phyloP scores from a whole-genome alignment of 352 stramenopile species.

The Pythium vanterpoolii region DNA sequence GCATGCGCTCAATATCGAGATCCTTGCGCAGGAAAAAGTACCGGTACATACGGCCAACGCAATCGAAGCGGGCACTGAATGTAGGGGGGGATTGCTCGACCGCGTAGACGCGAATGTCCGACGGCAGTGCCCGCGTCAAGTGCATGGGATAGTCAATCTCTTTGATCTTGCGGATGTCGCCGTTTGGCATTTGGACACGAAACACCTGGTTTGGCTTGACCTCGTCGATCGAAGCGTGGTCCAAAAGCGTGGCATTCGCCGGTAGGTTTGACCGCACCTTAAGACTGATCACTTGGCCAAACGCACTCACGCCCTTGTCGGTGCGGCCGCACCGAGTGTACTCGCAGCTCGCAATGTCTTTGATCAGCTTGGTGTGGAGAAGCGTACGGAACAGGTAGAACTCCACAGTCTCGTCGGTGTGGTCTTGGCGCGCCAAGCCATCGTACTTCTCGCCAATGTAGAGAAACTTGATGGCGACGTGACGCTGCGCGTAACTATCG shows the following conservation, averaged over 20 bases:
- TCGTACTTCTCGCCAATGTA: slow-evolving; percentile 88
- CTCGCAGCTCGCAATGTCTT: slow-evolving; percentile 63
- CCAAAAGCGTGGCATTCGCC: slow-evolving; percentile 54
- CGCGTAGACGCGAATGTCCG: slow-evolving; percentile 80
- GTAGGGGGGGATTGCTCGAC: slow-evolving; percentile 81
- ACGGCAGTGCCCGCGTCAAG: slow-evolving; percentile 95
- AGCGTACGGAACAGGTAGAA: slow-evolving; percentile 93
- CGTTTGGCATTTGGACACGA: slow-evolving; percentile 49
- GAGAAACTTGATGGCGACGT: slow-evolving; percentile 80
- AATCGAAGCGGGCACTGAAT: slow-evolving; percentile 96
- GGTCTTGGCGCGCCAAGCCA: slow-evolving; percentile 85
- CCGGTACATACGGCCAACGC: slow-evolving; percentile 92
- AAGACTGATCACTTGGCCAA: slow-evolving; percentile 75
- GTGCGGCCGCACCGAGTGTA: slow-evolving; percentile 98
- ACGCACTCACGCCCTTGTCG: slow-evolving; percentile 93
- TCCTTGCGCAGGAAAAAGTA: slow-evolving; percentile 94
- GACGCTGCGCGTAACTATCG: slow-evolving; percentile 69
- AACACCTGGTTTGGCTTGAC: slow-evolving; percentile 60
- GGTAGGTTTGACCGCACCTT: slow-evolving; percentile 77
- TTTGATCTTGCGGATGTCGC: slow-evolving; percentile 64
- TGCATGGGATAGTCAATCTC: slow-evolving; percentile 97
- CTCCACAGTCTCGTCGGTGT: slow-evolving; percentile 93
- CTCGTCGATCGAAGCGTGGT: slow-evolving; percentile 61
- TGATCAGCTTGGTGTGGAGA: slow-evolving; percentile 89
- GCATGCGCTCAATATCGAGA: slow-evolving; percentile 86